Conservation (phyloP, 1,284 basidiomycete species). For the Cutaneotrichosporon sp. region DNA sequence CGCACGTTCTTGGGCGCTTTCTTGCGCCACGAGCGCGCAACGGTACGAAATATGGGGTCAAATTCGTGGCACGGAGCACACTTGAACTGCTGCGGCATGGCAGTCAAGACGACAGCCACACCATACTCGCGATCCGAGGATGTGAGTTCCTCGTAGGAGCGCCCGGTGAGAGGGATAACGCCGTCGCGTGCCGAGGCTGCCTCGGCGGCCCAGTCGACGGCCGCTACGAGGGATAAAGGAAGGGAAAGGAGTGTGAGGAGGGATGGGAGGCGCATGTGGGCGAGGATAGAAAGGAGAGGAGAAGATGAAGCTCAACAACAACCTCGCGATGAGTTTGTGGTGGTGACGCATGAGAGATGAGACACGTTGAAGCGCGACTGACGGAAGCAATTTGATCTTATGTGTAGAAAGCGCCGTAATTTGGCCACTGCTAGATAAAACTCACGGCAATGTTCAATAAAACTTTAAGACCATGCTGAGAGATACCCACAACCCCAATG, state of each 20-base stretch:
- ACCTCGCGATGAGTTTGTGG: no score
- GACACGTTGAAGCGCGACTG: conserved; percentile 1
- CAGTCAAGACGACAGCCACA: conserved; percentile 76
- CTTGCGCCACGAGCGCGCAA: conserved; percentile 71
- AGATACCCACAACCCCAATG: no score
- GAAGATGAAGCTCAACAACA: background rate
- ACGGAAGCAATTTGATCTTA: no score
- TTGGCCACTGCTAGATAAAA: no score
- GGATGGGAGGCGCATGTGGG: conserved; percentile 27
- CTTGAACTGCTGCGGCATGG: conserved; percentile 67
- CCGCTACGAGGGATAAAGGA: conserved; percentile 21
- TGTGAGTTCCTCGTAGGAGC: conserved; percentile 65
- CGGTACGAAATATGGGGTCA: conserved; percentile 68
- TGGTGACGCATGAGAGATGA: background rate
- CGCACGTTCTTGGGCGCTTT: conserved; percentile 58
- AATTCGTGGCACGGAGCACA: conserved; percentile 61
- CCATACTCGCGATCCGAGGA: conserved; percentile 70
- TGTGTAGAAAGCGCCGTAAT: no score
- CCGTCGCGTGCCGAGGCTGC: conserved; percentile 64
- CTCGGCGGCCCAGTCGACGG: conserved; percentile 51
- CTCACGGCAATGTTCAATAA: no score
- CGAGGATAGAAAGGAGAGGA: background rate
- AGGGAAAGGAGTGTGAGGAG: conserved; percentile 19
- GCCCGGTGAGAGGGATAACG: conserved; percentile 70
- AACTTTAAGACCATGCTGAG: no score